Percentiles rank a stretch among this genome's conserved stretches.
These are phyloP conservation scores for Delonix regia DNA, from an alignment of 306 rosid species.

Conservation along the genomic window DNA sequence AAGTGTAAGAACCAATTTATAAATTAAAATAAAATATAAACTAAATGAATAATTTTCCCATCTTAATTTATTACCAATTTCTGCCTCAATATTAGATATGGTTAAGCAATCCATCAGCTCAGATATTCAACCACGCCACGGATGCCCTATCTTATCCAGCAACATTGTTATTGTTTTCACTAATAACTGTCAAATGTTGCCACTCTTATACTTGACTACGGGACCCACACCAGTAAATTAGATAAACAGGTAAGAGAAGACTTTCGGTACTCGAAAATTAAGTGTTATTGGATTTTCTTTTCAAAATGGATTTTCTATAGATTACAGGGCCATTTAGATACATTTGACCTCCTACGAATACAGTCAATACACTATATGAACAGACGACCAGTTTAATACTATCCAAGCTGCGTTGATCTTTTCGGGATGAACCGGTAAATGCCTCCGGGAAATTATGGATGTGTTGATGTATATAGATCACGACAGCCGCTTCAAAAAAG, in stretches of 20 bases:
- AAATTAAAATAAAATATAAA: too few relatives aligned
- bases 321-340: constrained; percentile 40
- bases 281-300: neutral
- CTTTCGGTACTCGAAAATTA: constrained; percentile 32
- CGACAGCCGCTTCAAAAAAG: constrained; percentile 36
- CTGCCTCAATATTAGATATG: neutral
- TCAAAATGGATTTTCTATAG: constrained; percentile 23
- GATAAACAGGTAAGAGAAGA: neutral
- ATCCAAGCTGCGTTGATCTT: constrained; percentile 33
- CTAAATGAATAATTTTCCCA: too few relatives aligned
- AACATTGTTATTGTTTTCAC: neutral
- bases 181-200: neutral
- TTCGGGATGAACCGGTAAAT: constrained; percentile 28
- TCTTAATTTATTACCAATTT: too few relatives aligned
- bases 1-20: too few relatives aligned
- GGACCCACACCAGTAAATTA: neutral
- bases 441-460: constrained; percentile 45
- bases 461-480: constrained; percentile 40
- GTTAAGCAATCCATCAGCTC: neutral
- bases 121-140: too few relatives aligned
- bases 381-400: constrained; percentile 35
- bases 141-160: too few relatives aligned
- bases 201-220: neutral
- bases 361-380: constrained; percentile 42
- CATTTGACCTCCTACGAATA: constrained; percentile 34